A percentile compares a stretch with the other conserved stretches of the same genome.
phyloP scores from a whole-genome alignment of 495 filamentous ascomycete species.

The Aspergillus saccharolyticus region DNA sequence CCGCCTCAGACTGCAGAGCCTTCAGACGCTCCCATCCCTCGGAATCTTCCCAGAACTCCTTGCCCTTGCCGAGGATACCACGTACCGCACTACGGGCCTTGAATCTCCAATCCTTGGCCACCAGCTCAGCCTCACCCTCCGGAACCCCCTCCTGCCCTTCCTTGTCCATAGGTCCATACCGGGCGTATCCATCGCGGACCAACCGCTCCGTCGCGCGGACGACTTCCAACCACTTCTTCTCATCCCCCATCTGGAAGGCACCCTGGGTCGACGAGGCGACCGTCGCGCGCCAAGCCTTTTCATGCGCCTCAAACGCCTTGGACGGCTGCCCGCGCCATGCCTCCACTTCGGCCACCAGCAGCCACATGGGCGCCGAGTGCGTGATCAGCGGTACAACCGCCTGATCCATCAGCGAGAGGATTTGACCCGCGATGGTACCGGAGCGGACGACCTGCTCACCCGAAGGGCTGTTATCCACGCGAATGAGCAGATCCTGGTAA shows the following conservation, averaged over 20 bases:
- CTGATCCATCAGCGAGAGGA: conserved; percentile 68
- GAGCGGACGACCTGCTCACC: conserved; percentile 29
- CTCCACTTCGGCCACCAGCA: conserved; percentile 62
- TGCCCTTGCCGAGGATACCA: conserved; percentile 76
- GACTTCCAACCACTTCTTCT: conserved; percentile 45
- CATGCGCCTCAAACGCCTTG: conserved; percentile 72
- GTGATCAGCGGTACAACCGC: conserved; percentile 79
- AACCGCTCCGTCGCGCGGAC: conserved; percentile 44
- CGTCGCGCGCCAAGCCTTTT: conserved; percentile 80
- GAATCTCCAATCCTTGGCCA: conserved; percentile 66
- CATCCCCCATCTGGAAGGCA: conserved; percentile 45
- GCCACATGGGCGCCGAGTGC: conserved; percentile 67
- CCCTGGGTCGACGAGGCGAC: conserved; percentile 48
- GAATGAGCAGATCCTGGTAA: conserved; percentile 34
- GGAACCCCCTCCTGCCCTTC: conserved; percentile 29
- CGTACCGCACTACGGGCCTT: conserved; percentile 81
- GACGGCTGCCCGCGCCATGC: conserved; percentile 62
- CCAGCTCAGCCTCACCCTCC: conserved; percentile 33
- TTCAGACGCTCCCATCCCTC: conserved; percentile 63
- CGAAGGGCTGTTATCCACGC: conserved; percentile 9
- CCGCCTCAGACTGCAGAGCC: conserved; percentile 40
- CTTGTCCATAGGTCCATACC: conserved; percentile 37
- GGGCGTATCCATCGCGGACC: conserved; percentile 46
- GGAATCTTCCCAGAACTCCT: conserved; percentile 75
- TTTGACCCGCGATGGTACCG: conserved; percentile 45